Base-by-base conservation (phyloP, 352 stramenopile genomes). In the Phytophthora tubulina region DNA sequence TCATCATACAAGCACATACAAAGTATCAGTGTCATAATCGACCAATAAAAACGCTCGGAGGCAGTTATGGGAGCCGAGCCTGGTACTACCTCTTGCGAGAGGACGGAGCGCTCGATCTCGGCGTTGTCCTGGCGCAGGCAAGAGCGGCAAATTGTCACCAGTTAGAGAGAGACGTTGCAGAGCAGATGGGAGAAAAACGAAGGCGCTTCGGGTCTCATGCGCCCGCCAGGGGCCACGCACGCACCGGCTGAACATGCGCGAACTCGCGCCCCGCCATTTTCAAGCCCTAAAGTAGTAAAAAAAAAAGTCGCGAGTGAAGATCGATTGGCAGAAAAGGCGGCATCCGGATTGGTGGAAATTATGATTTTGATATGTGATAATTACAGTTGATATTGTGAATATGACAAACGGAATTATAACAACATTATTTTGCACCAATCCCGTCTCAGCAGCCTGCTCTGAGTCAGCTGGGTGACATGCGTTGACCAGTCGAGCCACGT, bases 21-120 rank as follows among this genome's bases (percentile, higher is more conserved):
- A 33, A 50, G 5, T 3, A 14, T 70, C 31, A 70, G 41, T 32
- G 51, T 35, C 3, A 39, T 39, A 39, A 11, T 61, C 15, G 8
- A 27, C 30, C 48, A 44, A 51, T 58, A 0, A 4, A 44, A 57
- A 5, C 13, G 57, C 3, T 17, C 15, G n/a, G 13, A 10, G 9
- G 6, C 14, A 13, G 2, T 2, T 5, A 41, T 21, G 31, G 7
- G 27, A 41, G 27, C 2, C 49, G 4, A 30, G 39, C 4, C 3
- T 27, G 39, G 38, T 52, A 92, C 21, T 27, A 27, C 85, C 80
- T 91, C 88, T 61, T 95, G 88, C 14, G 88, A 88, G 44, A 95
- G 78, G 63, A 95, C 79, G 6, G 88, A 89, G 15, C 88, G 85
- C 79, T 95, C 88, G 49, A 95, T 89, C 64, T 95, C 88, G 9